These are phyloP conservation scores for Aspergillus intermedius DNA, from an alignment of 2,329 filamentous ascomycete species.

Conservation along the genomic window DNA sequence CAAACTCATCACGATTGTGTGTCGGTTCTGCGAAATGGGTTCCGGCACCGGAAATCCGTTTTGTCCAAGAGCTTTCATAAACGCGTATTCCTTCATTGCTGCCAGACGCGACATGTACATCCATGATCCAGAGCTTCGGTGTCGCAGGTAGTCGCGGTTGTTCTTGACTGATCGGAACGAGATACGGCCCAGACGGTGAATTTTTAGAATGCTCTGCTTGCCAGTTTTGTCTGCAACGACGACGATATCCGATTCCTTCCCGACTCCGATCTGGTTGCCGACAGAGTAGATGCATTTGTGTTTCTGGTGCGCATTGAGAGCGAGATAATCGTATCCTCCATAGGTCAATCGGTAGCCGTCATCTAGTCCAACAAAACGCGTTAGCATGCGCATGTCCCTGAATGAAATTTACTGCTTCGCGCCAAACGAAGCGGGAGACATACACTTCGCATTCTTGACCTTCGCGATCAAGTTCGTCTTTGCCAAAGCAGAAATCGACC, in stretches of 20 bases:
- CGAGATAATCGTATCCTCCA: constrained; percentile 95
- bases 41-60: constrained; percentile 87
- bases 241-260: constrained; percentile 96
- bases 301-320: constrained; percentile 80
- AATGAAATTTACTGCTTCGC: constrained; percentile 1
- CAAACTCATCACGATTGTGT: constrained; percentile 93
- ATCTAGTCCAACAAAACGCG: constrained; percentile 40
- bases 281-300: constrained; percentile 80
- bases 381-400: not conserved
- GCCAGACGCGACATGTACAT: constrained; percentile 96
- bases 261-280: constrained; percentile 88
- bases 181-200: constrained; percentile 89
- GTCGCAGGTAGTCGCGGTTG: constrained; percentile 90
- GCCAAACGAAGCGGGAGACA: not conserved
- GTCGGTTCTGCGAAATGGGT: constrained; percentile 80
- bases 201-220: constrained; percentile 79
- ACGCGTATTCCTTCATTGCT: constrained; percentile 88
- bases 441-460: constrained; percentile 85
- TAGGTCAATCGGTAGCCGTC: constrained; percentile 96
- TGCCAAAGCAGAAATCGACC: constrained; percentile 80
- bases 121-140: constrained; percentile 76
- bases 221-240: constrained; percentile 78
- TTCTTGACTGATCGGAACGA: constrained; percentile 95
- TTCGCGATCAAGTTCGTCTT: constrained; percentile 88
- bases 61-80: constrained; percentile 78